Base-by-base conservation (phyloP, 2,329 filamentous ascomycete genomes). In the Fusarium protoensiforme region DNA sequence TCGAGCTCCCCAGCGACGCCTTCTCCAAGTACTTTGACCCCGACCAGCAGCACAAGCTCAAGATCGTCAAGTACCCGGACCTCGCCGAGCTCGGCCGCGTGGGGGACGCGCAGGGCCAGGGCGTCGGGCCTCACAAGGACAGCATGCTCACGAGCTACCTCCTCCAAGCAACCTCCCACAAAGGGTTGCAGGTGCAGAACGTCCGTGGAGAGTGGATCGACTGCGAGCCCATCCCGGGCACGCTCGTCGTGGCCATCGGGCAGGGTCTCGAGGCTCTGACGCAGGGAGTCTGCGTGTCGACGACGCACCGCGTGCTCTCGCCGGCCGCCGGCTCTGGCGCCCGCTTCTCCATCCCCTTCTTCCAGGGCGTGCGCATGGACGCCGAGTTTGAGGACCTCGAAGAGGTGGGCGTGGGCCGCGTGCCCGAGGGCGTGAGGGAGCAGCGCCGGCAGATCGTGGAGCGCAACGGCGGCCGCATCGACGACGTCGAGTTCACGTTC, bases 401-500 rank as follows among this genome's bases (percentile, higher is more conserved):
- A 80, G 81, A 77, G 24, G 85, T 88, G 18, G 89, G 87, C n/a
- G 86, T 88, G n/a, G 88, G 86, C 1, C 71, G 75, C 24, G 87
- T 92, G 13, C 92, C 93, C 0, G 88, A 89, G 31, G 86, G 87
- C 14, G 90, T 95, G 18, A 85, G 87, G 75, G 88, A 85, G 78
- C 86, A 93, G 84, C 85, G 93, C 57, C 84, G 89, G 71, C 83
- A 85, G 71, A 86, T 94, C 22, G 78, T 93, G 2, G 86, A 85
- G 77, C 82, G 82, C 54, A 89, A 89, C 53, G 87, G 87, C 35
- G 90, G 89, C 2, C 81, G 89, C 41, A 80, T 90, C 48, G 92
- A 94, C 76, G 93, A 95, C 78, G 93, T 96, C 53, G 94, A 97
- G 84, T 97, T 96, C 80, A 96, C 94, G 3, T 97, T 97, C 78